A percentile compares a stretch with the other conserved stretches of the same genome.
These are phyloP conservation scores for Diaporthe caulivora DNA, from an alignment of 2,329 filamentous ascomycete genomes.

Conservation along the genomic window DNA sequence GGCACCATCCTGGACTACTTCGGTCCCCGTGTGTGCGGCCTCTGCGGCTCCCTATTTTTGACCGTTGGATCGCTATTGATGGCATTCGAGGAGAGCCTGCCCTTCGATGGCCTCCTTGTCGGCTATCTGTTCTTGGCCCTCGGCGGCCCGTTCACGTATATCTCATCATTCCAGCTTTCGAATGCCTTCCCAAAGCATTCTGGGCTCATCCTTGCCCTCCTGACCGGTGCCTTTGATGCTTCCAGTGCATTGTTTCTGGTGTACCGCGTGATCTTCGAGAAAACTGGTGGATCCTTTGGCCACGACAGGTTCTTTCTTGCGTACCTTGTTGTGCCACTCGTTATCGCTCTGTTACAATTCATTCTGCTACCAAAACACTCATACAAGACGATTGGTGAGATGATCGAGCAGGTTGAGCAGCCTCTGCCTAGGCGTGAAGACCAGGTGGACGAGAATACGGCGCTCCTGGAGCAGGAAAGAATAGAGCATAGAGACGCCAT, in stretches of 20 bases:
- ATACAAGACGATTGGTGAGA: slow-evolving; percentile 88
- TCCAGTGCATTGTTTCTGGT: slow-evolving; percentile 83
- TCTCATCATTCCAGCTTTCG: slow-evolving; percentile 85
- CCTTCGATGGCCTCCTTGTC: slow-evolving; percentile 80
- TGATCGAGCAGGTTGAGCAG: slow-evolving; percentile 79
- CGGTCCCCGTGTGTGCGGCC: slow-evolving; percentile 81
- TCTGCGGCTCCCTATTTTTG: slow-evolving; percentile 78
- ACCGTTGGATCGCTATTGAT: slow-evolving; percentile 78
- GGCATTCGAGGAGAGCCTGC: slow-evolving; percentile 72
- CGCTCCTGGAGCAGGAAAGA: slow-evolving; percentile 67
- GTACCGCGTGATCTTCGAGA: slow-evolving; percentile 78
- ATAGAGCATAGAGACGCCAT: slow-evolving; percentile 72
- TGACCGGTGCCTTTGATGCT: slow-evolving; percentile 87
- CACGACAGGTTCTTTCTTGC: slow-evolving; percentile 77
- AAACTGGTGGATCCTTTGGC: slow-evolving; percentile 62
- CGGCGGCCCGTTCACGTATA: slow-evolving; percentile 85
- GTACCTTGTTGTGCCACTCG: slow-evolving; percentile 78
- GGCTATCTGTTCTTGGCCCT: slow-evolving; percentile 83
- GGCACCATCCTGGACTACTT: slow-evolving; percentile 87
- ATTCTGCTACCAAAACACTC: slow-evolving; percentile 80
- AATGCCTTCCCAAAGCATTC: slow-evolving; percentile 85
- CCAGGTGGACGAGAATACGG: slow-evolving; percentile 69
- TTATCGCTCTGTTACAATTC: slow-evolving; percentile 76
- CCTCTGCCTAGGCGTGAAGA: slow-evolving; percentile 57
- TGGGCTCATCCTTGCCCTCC: slow-evolving; percentile 81